Evolutionary conservation across 805 yeast species (phyloP).

Genomic region (Saturnispora gosingensis): DNA sequence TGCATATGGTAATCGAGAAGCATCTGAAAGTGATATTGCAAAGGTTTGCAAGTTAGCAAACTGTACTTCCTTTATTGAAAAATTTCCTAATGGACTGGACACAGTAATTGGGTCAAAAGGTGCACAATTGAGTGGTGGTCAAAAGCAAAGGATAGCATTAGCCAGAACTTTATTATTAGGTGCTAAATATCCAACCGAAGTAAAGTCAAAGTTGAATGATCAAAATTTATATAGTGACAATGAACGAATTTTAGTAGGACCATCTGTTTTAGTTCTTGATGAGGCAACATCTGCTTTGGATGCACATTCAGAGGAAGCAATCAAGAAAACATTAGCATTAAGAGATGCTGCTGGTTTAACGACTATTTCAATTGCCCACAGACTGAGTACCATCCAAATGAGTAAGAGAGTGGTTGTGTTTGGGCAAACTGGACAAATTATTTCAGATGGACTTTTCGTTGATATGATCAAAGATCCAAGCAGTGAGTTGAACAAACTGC

Average conservation of each 20-base stretch:
- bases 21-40: conserved; percentile 49
- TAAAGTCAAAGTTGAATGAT: conserved; percentile 4
- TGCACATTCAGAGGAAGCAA: conserved; percentile 77
- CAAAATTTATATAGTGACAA: conserved; percentile 17
- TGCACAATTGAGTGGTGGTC: conserved; percentile 89
- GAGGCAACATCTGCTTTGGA: conserved; percentile 95
- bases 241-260: conserved; percentile 33
- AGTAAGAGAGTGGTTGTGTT: conserved; percentile 76
- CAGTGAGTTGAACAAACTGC: conserved; percentile 37
- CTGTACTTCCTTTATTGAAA: conserved; percentile 55
- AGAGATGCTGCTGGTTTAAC: conserved; percentile 54
- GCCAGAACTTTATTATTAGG: conserved; percentile 73
- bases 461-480: conserved; percentile 38
- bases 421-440: conserved; percentile 58
- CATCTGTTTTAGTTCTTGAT: conserved; percentile 74
- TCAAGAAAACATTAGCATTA: conserved; percentile 57
- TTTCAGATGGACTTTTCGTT: conserved; percentile 57
- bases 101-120: conserved; percentile 84
- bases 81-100: conserved; percentile 74
- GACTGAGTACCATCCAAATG: conserved; percentile 78
- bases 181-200: conserved; percentile 13
- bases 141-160: conserved; percentile 84
- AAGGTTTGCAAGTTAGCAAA: conserved; percentile 65
- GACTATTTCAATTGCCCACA: conserved; percentile 83
- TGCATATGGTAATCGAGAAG: conserved; percentile 59